Base-by-base conservation (phyloP, 352 stramenopile genomes). In the Globisporangium abappressorium region DNA sequence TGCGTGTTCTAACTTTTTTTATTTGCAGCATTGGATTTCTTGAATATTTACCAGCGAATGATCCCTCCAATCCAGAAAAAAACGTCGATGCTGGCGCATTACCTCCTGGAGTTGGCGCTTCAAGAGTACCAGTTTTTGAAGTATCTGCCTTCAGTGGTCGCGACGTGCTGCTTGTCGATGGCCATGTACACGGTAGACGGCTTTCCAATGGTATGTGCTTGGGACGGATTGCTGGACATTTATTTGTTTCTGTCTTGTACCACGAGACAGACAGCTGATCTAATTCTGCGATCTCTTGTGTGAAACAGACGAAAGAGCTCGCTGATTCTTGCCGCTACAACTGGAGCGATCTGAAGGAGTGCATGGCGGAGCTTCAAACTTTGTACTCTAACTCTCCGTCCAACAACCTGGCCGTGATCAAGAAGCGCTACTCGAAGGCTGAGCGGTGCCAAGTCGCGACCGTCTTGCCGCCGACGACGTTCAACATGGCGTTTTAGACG, bases 21-120 rank as follows among this genome's bases (percentile, higher is more conserved):
- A 63, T 18, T 72, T 46, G 22, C 58, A 93, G 86, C 86, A 4
- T 67, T 97, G 46, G 90, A 97, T 64, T 97, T 97, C 70, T 66
- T 97, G 58, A 93, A 97, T 68, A 93, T 97, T 65, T 95, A 94
- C 73, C 76, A 97, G 71, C 79, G 84, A 60, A 94, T 96, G 83
- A 91, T 95, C 65, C 85, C 82, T 2, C 85, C 85, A 24, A 89
- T 93, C 60, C 77, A 88, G 62, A 90, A 92, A 70, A 93, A 93
- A 68, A 94, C 88, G 43, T 91, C 81, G 7, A 92, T 93, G 80
- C 66, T 97, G 63, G 86, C 89, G n/a, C 89, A 95, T 68, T 97
- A 97, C 67, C 70, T 97, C 28, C 77, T 94, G 8, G 90, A 97
- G 60, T 71, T 97, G 57, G 88, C 88, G 30, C 75, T 97, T 7